Conservation (phyloP, 2,329 filamentous ascomycete genomes). For the Diplodia intermedia region DNA sequence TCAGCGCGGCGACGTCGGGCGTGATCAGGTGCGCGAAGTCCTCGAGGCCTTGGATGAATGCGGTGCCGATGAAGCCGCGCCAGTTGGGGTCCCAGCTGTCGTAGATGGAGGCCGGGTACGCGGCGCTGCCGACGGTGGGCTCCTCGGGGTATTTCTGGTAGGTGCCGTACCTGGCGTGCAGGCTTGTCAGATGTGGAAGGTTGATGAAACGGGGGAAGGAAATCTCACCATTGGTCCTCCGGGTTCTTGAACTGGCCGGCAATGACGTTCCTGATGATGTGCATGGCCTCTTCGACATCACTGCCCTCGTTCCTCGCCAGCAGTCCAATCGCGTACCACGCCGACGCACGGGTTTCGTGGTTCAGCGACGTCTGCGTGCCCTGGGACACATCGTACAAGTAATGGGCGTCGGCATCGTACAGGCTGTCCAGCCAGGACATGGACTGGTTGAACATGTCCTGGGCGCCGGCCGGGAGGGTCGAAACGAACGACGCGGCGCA, state of each 20-base stretch:
- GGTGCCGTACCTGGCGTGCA: slow-evolving; percentile 51
- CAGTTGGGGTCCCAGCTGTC: slow-evolving; percentile 69
- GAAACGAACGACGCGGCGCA: slow-evolving; percentile 19
- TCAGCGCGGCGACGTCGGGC: slow-evolving; percentile 49
- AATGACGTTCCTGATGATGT: slow-evolving; percentile 63
- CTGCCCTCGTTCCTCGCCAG: slow-evolving; percentile 61
- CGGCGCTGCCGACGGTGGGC: slow-evolving; percentile 60
- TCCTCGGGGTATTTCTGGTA: slow-evolving; percentile 65
- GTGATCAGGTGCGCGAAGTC: slow-evolving; percentile 61
- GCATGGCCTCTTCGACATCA: slow-evolving; percentile 60
- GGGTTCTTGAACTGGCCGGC: slow-evolving; percentile 60
- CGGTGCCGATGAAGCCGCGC: slow-evolving; percentile 68
- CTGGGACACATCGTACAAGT: slow-evolving; percentile 56
- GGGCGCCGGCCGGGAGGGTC: slow-evolving; percentile 14
- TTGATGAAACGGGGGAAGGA: slow-evolving; percentile 29
- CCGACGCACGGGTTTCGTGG: slow-evolving; percentile 64
- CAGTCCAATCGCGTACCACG: slow-evolving; percentile 66
- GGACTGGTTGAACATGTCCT: slow-evolving; percentile 51
- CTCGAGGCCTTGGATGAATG: slow-evolving; percentile 65
- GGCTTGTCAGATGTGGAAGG: background rate
- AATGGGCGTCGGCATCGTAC: slow-evolving; percentile 61
- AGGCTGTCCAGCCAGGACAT: slow-evolving; percentile 64
- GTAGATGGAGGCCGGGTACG: slow-evolving; percentile 61
- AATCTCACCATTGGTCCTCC: slow-evolving; percentile 60
- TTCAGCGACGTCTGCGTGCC: slow-evolving; percentile 49